These are phyloP conservation scores for Annulohypoxylon moriforme DNA, from an alignment of 495 filamentous ascomycete genomes.

Conservation along the genomic window DNA sequence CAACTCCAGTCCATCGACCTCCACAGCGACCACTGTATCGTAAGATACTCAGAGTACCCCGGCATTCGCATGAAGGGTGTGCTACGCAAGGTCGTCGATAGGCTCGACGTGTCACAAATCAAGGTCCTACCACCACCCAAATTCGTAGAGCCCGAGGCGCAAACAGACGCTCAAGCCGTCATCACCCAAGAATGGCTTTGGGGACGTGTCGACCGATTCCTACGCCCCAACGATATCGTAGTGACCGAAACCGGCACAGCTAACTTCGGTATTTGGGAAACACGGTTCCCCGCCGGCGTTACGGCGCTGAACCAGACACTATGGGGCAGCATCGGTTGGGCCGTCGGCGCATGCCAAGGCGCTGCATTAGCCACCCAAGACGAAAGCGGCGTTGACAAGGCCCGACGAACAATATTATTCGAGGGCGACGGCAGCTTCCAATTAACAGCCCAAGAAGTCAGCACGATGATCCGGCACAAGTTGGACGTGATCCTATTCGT, in stretches of 20 bases:
- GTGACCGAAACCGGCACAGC: constrained; percentile 91
- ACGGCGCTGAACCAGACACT: constrained; percentile 85
- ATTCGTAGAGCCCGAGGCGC: constrained; percentile 64
- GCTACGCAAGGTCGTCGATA: constrained; percentile 75
- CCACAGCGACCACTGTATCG: constrained; percentile 79
- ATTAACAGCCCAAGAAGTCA: constrained; percentile 85
- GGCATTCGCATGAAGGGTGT: constrained; percentile 87
- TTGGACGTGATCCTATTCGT: constrained; percentile 86
- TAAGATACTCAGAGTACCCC: constrained; percentile 86
- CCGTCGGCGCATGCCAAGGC: constrained; percentile 81
- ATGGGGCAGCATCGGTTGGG: constrained; percentile 90
- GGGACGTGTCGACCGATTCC: constrained; percentile 81
- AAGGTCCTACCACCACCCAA: constrained; percentile 55
- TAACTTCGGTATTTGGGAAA: constrained; percentile 92
- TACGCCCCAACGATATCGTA: constrained; percentile 79
- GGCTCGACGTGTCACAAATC: constrained; percentile 69
- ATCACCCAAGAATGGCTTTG: constrained; percentile 92
- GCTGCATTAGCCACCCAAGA: constrained; percentile 79
- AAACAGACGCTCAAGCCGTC: constrained; percentile 43
- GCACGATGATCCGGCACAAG: constrained; percentile 82
- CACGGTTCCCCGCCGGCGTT: constrained; percentile 79
- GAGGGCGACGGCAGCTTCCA: constrained; percentile 91
- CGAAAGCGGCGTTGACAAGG: constrained; percentile 31
- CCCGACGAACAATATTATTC: constrained; percentile 80
- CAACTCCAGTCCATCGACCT: constrained; percentile 89